Evolutionary conservation across 306 rosid genomes (phyloP), one percentile per base, ranked within the genome.

Genomic region (Medicago ruthenica): DNA sequence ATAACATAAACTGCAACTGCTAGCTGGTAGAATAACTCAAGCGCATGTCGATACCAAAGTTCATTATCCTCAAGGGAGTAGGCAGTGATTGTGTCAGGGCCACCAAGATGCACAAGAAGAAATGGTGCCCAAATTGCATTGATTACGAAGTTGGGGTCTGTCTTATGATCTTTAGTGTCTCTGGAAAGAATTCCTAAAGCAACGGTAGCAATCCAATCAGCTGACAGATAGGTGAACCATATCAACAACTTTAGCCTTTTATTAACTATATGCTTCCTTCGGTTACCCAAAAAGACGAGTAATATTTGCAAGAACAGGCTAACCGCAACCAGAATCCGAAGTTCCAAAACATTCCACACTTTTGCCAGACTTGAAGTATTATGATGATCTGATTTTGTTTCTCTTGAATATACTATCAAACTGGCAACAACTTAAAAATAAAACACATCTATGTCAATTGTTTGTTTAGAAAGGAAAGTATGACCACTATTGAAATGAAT

Each of bases 91-190:
- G 60, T 83, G 60, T 86, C 87, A 4, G 85, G 87, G 4, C 87
- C 84, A 14, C 89, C 85, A 3, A 86, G 87, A 61, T 81, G 86
- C 34, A 83, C 60, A 6, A 84, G 84, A 21, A 86, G 84, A 74
- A 84, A 81, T 18, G 90, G 83, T 4, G 83, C 84, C 86, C 87
- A 86, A 10, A 31, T 64, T 0, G 85, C 85, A 70, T 18, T 65
- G 0, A 83, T 45, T 2, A 31, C 6, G 11, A 67, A 53, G 57
- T 36, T 59, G 20, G 74, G 48, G 9, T 75, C 14, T 4, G 0
- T 0, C 5, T 39, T 22, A 36, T 3, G 27, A 44, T 20, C 22
- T 50, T 57, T 59, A 27, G 34, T 50, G 78, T 58, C 69, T 21
- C 62, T 62, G 40, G 79, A 80, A 54, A 83, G 81, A 9, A 61